phyloP scores from a whole-genome alignment of 2,329 filamentous ascomycete species.

The Colletotrichum liriopes region DNA sequence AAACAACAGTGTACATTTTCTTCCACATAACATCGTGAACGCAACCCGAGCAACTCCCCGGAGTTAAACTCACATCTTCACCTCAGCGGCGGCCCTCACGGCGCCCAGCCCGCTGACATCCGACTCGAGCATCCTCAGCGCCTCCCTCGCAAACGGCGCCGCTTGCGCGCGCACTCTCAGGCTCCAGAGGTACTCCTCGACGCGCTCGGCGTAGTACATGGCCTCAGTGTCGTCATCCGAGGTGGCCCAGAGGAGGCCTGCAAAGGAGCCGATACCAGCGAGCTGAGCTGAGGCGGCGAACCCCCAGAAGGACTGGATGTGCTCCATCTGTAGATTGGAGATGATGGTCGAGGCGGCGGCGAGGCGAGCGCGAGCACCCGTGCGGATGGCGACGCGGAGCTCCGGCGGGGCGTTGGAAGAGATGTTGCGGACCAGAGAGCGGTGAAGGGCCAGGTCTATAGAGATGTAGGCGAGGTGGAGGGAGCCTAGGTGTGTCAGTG shows the following conservation, averaged over 20 bases:
- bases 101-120: slow-evolving; percentile 42
- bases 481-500: slow-evolving; percentile 56
- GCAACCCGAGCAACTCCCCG: background rate
- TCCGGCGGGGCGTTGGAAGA: slow-evolving; percentile 50
- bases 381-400: slow-evolving; percentile 53
- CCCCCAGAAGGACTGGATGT: slow-evolving; percentile 63
- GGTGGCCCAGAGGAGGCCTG: slow-evolving; percentile 59
- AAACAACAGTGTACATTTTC: background rate
- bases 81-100: slow-evolving; percentile 39
- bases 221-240: slow-evolving; percentile 56
- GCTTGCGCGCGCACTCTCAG: slow-evolving; percentile 58
- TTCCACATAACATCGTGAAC: background rate
- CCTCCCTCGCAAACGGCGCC: slow-evolving; percentile 57
- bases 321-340: slow-evolving; percentile 60
- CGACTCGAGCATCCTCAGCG: slow-evolving; percentile 56
- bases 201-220: slow-evolving; percentile 56
- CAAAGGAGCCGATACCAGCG: slow-evolving; percentile 59
- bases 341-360: slow-evolving; percentile 59
- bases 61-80: slow-evolving; percentile 32
- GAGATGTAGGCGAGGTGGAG: slow-evolving; percentile 67
- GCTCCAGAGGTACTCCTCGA: slow-evolving; percentile 60
- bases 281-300: slow-evolving; percentile 61
- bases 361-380: slow-evolving; percentile 57
- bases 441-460: slow-evolving; percentile 66
- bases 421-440: slow-evolving; percentile 63